Conservation (phyloP, 306 rosid genomes). For the Medicago ruthenica region DNA sequence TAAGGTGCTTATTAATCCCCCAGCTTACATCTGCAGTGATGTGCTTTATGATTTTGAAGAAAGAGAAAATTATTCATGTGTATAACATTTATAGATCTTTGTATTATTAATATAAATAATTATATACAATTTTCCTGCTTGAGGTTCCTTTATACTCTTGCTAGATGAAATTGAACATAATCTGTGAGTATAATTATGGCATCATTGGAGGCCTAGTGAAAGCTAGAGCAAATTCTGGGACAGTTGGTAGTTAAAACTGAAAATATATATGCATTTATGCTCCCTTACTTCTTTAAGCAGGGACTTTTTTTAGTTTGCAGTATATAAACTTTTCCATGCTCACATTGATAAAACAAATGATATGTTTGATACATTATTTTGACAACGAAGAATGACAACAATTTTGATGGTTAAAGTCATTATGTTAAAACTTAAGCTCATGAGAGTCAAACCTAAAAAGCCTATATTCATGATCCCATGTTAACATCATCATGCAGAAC, state of each 20-base stretch:
- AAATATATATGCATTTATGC: neutral
- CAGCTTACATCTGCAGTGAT: conserved; percentile 9
- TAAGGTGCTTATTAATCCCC: conserved; percentile 38
- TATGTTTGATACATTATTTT: neutral
- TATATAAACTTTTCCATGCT: no score
- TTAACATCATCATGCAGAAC: conserved; percentile 88
- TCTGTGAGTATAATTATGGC: conserved; percentile 16
- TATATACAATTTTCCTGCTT: conserved; percentile 17
- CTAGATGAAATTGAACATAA: conserved; percentile 35
- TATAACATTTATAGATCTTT: conserved; percentile 25
- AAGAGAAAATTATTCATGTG: conserved; percentile 33
- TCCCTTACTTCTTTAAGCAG: neutral
- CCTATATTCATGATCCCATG: conserved; percentile 89
- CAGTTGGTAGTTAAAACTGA: conserved; percentile 3
- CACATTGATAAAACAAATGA: neutral
- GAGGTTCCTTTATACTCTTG: neutral
- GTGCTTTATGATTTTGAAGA: conserved; percentile 30
- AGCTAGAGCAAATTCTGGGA: conserved; percentile 4
- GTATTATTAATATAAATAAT: neutral
- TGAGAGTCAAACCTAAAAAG: no score
- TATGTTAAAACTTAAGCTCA: no score
- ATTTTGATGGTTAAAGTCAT: neutral
- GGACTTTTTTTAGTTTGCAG: neutral
- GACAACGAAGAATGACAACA: neutral
- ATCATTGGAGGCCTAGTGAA: conserved; percentile 7